Evolutionary conservation across 2,329 filamentous ascomycete species (phyloP).

Genomic region (Trichophyton schoenleinii): DNA sequence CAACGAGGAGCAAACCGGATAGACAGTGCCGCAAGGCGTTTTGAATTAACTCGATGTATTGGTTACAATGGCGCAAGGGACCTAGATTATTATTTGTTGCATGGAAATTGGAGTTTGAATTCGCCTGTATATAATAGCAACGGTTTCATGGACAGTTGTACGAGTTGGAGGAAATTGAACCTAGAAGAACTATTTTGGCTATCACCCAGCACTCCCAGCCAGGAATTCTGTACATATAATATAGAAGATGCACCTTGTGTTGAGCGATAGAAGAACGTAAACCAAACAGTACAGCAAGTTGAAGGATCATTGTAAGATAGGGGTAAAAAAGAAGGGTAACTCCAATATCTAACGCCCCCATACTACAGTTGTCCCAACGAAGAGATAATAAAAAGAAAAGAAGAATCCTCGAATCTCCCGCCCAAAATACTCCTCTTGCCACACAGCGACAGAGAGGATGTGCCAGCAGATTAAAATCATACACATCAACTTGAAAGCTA

Average conservation of each 20-base stretch:
- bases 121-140: no score
- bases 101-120: background rate
- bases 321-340: background rate
- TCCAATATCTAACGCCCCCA: conserved; percentile 1
- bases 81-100: no score
- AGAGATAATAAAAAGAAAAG: background rate
- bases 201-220: background rate
- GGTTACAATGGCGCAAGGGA: no score
- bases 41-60: no score
- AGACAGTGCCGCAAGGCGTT: background rate
- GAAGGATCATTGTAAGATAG: background rate
- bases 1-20: background rate
- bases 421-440: background rate
- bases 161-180: background rate
- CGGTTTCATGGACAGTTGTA: no score
- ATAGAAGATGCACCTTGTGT: background rate
- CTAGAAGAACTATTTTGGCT: conserved; percentile 15
- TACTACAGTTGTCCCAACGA: background rate
- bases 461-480: background rate
- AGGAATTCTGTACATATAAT: background rate
- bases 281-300: background rate
- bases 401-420: background rate
- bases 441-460: background rate
- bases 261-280: background rate
- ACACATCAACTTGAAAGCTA: background rate